Base-by-base conservation (phyloP, 2,329 filamentous ascomycete species). In the Apiospora arundinis region DNA sequence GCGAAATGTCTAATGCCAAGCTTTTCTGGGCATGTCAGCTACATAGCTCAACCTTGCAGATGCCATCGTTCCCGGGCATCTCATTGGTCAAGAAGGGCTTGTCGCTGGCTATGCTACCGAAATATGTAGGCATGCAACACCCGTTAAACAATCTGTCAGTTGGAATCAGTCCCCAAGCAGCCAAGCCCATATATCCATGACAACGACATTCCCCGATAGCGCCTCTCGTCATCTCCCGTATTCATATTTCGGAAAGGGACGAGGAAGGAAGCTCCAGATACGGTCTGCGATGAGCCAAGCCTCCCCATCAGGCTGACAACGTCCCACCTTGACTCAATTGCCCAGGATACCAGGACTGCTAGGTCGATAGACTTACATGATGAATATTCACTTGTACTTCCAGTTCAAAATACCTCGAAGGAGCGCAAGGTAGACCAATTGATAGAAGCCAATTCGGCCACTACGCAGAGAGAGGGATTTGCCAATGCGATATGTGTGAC, bases 221-320 rank as follows among this genome's bases (percentile, higher is more conserved):
- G 25, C 52, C 25, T 60, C 25, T 60, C 28, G 52, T 60, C 52
- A 60, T 60, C 28, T 60, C 52, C 12, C 14, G 42, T 45, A 9
- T 42, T 14, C 49, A 8, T 56, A 56, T 56, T 18, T 21, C 40
- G 40, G 52, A 37, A 21, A 60, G 3, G 28, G 25, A 37, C 28
- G 6, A 60, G 28, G 28, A 21, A 28, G 25, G 16, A 56, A 56
- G 25, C 25, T 12, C 28, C 32, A 40, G 21, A 40, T 23, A n/a
- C 21, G 21, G 49, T 18, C 23, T 16, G 49, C 25, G 23, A 18
- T 56, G 23, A 32, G 49, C 18, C 56, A 63, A n/a, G 56, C 32
- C 32, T 32, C 56, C 56, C 28, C 56, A 40, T 40, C 40, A 63
- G 56, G 56, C 56, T 40, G 56, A 63, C 56, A 63, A 40, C 56